Evolutionary conservation across 2,329 filamentous ascomycete species (phyloP), one percentile per base, ranked within the genome.

Genomic region (Nothophoma quercina): DNA sequence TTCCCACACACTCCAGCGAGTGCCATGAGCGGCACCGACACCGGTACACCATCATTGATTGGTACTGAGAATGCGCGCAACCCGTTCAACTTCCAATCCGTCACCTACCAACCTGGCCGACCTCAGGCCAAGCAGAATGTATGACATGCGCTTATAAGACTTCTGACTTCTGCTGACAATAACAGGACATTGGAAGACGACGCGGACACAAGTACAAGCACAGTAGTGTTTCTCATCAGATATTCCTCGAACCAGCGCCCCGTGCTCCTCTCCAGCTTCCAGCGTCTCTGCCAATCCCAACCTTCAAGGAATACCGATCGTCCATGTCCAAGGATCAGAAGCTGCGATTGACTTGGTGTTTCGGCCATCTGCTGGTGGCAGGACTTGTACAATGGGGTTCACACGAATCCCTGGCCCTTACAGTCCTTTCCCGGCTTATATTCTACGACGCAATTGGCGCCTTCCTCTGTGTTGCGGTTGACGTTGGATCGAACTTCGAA

Each of bases 141-240:
- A 59, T 30, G 62, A 52, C 13, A 15, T 35, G 18, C 32, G 25
- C 19, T 23, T 9, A 32, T 16, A 22, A 7, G n/a, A n/a, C n/a
- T n/a, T 29, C 32, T 19, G 26, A 18, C 33, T 12, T n/a, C 16
- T 42, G 58, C 53, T 75, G 58, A 74, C 64, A 62, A 59, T 46
- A 30, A 45, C 73, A 96, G 88, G 93, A 91, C 64, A 86, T 97
- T 59, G 93, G 93, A 59, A 91, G 96, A 75, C 87, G 95, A 61
- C 88, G 93, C 56, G 95, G 95, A 58, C 95, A 99, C 79, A 92
- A 95, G 73, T 99, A 99, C 82, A 96, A 97, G 72, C 93, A 98
- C 78, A 96, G 90, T 73, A 96, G 91, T 72, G 89, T 99, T 51
- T 96, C 91, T 16, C 93, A 98, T 72, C 93, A 97, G 75, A 96